A percentile compares a stretch with the other conserved stretches of the same genome.
These are phyloP conservation scores for Solanum hybrid DNA, from an alignment of 305 asterid genomes.

Conservation along the genomic window DNA sequence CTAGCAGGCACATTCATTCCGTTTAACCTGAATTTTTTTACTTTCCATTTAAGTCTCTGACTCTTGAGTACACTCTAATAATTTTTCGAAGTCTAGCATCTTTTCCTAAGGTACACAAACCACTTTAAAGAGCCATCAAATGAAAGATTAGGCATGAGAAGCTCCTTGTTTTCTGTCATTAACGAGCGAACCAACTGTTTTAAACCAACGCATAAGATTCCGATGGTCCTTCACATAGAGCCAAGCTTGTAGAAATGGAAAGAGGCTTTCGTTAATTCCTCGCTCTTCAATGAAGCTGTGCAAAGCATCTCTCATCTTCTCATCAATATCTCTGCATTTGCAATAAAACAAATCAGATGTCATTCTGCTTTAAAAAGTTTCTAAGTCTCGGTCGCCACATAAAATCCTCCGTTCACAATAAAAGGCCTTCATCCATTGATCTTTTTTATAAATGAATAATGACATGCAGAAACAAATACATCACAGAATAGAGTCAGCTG, in stretches of 20 bases:
- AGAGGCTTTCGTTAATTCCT: constrained; percentile 67
- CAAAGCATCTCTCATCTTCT: constrained; percentile 3
- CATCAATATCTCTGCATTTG: constrained; percentile 11
- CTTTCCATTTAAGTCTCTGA: not conserved
- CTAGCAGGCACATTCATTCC: not conserved
- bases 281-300: constrained; percentile 51
- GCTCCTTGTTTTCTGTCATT: not conserved
- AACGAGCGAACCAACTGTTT: constrained; percentile 1
- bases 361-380: not conserved
- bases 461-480: not conserved
- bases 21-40: not conserved
- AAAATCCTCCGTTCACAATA: not conserved
- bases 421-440: not conserved
- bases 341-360: not conserved
- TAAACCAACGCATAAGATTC: constrained; percentile 28
- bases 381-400: not conserved
- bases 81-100: not conserved
- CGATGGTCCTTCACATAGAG: constrained; percentile 91
- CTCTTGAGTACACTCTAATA: not conserved
- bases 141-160: not conserved
- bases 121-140: not conserved
- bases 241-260: constrained; percentile 93
- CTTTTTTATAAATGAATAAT: not conserved
- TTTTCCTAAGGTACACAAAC: not conserved
- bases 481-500: not conserved